Percentiles rank a stretch among this genome's conserved stretches.
Conservation (phyloP, 129 eudicot genomes). For the Saposhnikovia divaricata region DNA sequence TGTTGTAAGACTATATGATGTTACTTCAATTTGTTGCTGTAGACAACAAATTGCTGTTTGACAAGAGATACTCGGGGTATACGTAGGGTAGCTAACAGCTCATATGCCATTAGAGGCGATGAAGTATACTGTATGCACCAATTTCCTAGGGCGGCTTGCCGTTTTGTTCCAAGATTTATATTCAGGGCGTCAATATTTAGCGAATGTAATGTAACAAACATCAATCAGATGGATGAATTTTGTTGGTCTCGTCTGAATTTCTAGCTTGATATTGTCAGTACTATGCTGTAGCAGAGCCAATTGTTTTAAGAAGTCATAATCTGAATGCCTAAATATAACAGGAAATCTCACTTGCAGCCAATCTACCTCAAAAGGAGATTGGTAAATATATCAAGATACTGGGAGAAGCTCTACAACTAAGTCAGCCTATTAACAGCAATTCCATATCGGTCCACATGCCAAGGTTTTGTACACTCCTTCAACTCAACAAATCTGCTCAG, state of each 20-base stretch:
- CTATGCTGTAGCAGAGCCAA: constrained; percentile 2
- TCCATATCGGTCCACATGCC: constrained; percentile 99
- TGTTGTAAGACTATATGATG: background rate
- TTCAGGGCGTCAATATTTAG: background rate
- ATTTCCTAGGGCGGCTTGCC: background rate
- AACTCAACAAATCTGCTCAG: constrained; percentile 98
- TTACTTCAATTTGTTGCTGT: background rate
- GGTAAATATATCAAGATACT: constrained; percentile 98
- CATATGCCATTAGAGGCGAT: background rate
- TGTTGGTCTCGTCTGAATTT: background rate
- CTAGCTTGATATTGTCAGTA: background rate
- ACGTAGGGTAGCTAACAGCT: background rate
- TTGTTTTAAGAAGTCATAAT: background rate
- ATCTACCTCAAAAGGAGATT: constrained; percentile 96
- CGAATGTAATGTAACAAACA: background rate
- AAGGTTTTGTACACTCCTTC: constrained; percentile 96
- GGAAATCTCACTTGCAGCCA: constrained; percentile 97
- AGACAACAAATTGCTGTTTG: background rate
- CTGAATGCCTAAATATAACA: constrained; percentile 23
- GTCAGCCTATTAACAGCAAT: constrained; percentile 96
- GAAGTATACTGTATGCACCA: background rate
- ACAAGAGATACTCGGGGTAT: background rate
- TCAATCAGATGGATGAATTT: background rate
- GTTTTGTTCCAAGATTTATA: background rate
- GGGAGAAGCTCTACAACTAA: constrained; percentile 96